A percentile compares a stretch with the other conserved stretches of the same genome.
Conservation (phyloP, 768 basidiomycete genomes). For the Mycena leptocephala region DNA sequence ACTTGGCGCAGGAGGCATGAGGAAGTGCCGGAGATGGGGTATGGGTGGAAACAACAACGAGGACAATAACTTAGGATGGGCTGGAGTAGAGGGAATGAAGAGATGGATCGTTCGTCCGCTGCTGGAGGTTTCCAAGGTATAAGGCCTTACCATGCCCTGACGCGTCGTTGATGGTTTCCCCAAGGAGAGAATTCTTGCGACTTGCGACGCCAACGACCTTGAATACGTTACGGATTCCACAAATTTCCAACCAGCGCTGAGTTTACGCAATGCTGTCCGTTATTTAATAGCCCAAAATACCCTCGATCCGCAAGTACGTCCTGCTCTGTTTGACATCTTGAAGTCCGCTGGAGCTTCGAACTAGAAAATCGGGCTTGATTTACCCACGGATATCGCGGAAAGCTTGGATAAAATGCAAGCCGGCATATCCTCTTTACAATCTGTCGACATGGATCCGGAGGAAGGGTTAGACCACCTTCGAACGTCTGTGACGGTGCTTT, state of each 20-base stretch:
- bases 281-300: conserved; percentile 51
- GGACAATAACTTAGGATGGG: conserved; percentile 53
- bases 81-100: conserved; percentile 72
- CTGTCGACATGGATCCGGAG: conserved; percentile 50
- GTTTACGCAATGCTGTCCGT: conserved; percentile 84
- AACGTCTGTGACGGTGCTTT: conserved; percentile 54
- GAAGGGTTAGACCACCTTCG: conserved; percentile 57
- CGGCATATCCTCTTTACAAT: conserved; percentile 47
- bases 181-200: conserved; percentile 88
- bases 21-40: conserved; percentile 78
- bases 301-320: conserved; percentile 38
- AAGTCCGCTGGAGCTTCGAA: neutral
- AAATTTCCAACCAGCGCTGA: conserved; percentile 83
- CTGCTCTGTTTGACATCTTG: neutral
- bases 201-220: conserved; percentile 76
- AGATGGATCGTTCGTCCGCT: conserved; percentile 84
- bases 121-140: conserved; percentile 79
- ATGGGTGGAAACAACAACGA: conserved; percentile 69
- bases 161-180: conserved; percentile 7
- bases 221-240: conserved; percentile 78
- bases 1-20: conserved; percentile 80
- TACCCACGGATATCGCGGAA: conserved; percentile 51
- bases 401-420: conserved; percentile 51
- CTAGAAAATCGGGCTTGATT: conserved; percentile 12
- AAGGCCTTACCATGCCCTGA: neutral